phyloP scores from a whole-genome alignment of 495 filamentous ascomycete species.

The Talaromyces proteolyticus region DNA sequence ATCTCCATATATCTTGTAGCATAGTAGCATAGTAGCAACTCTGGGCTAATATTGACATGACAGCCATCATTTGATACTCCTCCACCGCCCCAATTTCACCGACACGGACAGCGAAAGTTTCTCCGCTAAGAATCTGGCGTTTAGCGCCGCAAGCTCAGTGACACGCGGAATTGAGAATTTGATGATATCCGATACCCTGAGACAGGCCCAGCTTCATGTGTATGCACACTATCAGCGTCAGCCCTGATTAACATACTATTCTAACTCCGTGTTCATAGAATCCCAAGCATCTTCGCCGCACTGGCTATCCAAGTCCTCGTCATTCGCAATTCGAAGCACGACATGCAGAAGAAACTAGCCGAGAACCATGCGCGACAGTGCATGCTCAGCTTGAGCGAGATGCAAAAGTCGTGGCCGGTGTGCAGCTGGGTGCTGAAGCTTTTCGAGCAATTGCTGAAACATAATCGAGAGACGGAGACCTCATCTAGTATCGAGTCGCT shows the following conservation, averaged over 20 bases:
- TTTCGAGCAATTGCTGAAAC: not conserved
- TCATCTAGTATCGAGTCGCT: not conserved
- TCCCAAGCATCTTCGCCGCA: conserved; percentile 1
- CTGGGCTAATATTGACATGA: not conserved
- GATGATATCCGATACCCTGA: conserved; percentile 2
- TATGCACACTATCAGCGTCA: not conserved
- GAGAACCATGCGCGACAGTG: conserved; percentile 15
- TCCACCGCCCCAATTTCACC: conserved; percentile 2
- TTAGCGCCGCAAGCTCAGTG: not conserved
- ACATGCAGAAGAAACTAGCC: conserved; percentile 8
- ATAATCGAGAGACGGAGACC: not conserved
- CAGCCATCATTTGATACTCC: not conserved
- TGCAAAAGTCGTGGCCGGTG: conserved; percentile 15
- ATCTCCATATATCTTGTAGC: not conserved
- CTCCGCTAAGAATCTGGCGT: conserved; percentile 1
- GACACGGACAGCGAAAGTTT: not conserved
- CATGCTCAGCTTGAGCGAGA: conserved; percentile 12
- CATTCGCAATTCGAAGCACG: conserved; percentile 1
- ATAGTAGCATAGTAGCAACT: no score
- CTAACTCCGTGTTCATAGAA: not conserved
- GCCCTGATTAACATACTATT: not conserved
- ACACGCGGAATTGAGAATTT: conserved; percentile 3
- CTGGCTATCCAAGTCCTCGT: conserved; percentile 3
- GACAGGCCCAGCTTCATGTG: conserved; percentile 3
- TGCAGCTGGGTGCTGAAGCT: conserved; percentile 11